Evolutionary conservation across 148 eudicot species (phyloP), one percentile per base, ranked within the genome.

Genomic region (Nepenthes gracilis): DNA sequence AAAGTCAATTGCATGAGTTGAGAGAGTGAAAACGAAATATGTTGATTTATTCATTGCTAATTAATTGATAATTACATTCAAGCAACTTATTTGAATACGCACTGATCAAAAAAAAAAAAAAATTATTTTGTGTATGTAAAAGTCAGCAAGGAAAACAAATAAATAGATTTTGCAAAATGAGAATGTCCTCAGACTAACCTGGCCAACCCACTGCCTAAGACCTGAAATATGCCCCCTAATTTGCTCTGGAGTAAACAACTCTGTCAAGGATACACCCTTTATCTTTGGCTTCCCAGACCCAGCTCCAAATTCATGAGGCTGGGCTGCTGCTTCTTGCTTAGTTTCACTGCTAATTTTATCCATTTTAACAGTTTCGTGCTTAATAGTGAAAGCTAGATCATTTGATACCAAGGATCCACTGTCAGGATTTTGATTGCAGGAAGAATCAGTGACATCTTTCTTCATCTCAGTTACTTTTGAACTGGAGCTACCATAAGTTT

Each of bases 151-250:
- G 9, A 55, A 6, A 55, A 33, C 10, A 5, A 8, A 55, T 8
- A 8, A 55, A 32, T 2, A 54, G 15, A 23, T 2, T 10, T 2
- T 50, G 15, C 2, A 32, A 52, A 14, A 52, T 32, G 32, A 52
- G 55, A 7, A 52, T 23, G 5, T 14, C 32, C 55, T 4, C 23
- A n/a, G 54, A 70, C 81, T 61, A 50, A 93, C 98, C 98, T 93
- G 98, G 68, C 96, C 95, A 73, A 93, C 87, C 96, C 98, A 93
- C 82, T 74, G 95, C 69, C 98, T 80, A 63, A 93, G 95, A 75
- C 96, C 87, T 48, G 36, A 77, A 60, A 93, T 86, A 66, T 93
- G 98, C 77, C 84, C 85, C 63, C 82, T 74, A 58, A 88, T 80
- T 75, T 88, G 89, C 79, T 88, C 96, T 10, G 91, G 98, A 63